Conservation (phyloP, 192 early-diverging fungal genomes). For the Phlyctochytrium planicorne region DNA sequence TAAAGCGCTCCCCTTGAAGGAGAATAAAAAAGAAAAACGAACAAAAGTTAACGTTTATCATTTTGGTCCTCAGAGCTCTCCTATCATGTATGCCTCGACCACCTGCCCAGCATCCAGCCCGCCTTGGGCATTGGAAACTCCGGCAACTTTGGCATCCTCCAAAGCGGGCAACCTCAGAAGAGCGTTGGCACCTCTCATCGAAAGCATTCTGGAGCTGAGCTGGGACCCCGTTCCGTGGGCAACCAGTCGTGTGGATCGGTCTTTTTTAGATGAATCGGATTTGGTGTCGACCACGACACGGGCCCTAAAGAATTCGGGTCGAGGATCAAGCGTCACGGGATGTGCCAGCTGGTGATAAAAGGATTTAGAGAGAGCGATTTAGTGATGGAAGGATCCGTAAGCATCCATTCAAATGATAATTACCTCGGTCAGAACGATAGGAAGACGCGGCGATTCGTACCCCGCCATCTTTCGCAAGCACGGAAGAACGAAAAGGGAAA, state of each 20-base stretch:
- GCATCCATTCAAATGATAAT: background rate
- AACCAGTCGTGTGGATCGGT: background rate
- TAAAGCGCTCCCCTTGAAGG: no score
- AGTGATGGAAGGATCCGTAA: background rate
- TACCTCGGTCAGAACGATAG: constrained; percentile 60
- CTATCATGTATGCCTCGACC: constrained; percentile 56
- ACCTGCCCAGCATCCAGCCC: constrained; percentile 38
- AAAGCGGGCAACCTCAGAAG: constrained; percentile 68
- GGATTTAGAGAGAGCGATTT: background rate
- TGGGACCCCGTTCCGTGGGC: constrained; percentile 68
- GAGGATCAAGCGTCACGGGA: constrained; percentile 54
- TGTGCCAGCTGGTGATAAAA: constrained; percentile 41
- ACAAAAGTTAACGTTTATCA: no score
- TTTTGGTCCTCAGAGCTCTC: constrained; percentile 17
- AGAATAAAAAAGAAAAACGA: no score
- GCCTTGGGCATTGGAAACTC: constrained; percentile 9
- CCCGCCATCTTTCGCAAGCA: constrained; percentile 79
- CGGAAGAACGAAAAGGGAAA: constrained; percentile 87
- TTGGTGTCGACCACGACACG: constrained; percentile 32
- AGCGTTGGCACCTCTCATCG: constrained; percentile 75
- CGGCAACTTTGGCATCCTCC: constrained; percentile 16
- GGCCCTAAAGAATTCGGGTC: constrained; percentile 71
- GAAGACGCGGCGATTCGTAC: constrained; percentile 47
- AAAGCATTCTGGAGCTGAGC: constrained; percentile 64
- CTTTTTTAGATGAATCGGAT: background rate